Conservation (phyloP, 495 filamentous ascomycete genomes). For the Podospora bellae-mahoneyi region DNA sequence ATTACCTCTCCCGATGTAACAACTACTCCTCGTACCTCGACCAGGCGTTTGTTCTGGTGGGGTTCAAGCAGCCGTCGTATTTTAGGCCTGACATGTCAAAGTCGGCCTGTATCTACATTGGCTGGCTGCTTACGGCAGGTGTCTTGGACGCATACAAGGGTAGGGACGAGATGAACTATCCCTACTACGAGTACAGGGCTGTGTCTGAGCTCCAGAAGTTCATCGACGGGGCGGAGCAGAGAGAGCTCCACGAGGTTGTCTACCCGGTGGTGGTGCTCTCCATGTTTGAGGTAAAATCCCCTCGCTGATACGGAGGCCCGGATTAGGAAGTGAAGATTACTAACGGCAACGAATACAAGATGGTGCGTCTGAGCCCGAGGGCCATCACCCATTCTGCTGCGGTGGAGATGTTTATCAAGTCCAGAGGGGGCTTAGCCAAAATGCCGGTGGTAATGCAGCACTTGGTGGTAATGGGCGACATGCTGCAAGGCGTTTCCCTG, state of each 20-base stretch:
- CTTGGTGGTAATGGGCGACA: slow-evolving; percentile 13
- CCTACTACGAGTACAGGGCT: slow-evolving; percentile 15
- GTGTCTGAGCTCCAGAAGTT: slow-evolving; percentile 13
- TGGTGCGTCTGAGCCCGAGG: slow-evolving; percentile 11
- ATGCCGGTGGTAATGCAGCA: slow-evolving; percentile 18
- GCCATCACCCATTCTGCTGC: slow-evolving; percentile 12
- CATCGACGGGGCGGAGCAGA: slow-evolving; percentile 7
- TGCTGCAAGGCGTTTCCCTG: slow-evolving; percentile 11
- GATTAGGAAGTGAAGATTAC: neutral
- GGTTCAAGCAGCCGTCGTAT: slow-evolving; percentile 14
- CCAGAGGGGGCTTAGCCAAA: slow-evolving; percentile 8
- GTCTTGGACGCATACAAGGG: slow-evolving; percentile 11
- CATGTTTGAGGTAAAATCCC: slow-evolving; percentile 13
- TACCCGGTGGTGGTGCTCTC: slow-evolving; percentile 15
- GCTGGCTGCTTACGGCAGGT: slow-evolving; percentile 14
- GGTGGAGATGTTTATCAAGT: slow-evolving; percentile 15
- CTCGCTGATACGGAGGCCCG: neutral
- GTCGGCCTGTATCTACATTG: slow-evolving; percentile 18
- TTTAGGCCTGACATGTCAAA: slow-evolving; percentile 17
- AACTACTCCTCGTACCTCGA: slow-evolving; percentile 15
- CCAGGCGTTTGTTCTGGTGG: slow-evolving; percentile 13
- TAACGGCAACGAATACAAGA: slow-evolving; percentile 3
- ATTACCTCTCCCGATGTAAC: slow-evolving; percentile 13
- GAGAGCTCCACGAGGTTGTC: slow-evolving; percentile 14
- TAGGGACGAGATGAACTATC: slow-evolving; percentile 10